Conservation (phyloP, 371 early-diverging fungal genomes). For the Smittium mucronatum region DNA sequence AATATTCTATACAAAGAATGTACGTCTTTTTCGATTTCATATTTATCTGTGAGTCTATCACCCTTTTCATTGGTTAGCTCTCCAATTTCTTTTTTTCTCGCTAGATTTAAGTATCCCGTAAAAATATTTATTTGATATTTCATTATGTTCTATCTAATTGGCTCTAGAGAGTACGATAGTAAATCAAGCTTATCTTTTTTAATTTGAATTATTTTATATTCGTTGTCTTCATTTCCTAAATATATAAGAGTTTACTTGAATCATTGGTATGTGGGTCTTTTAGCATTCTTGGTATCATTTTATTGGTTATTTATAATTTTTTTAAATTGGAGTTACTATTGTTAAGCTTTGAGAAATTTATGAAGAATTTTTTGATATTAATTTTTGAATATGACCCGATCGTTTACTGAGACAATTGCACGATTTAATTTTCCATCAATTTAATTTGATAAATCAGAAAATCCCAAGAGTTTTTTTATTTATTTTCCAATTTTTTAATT, state of each 20-base stretch:
- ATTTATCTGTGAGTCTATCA: background rate
- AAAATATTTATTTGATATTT: conserved; percentile 10
- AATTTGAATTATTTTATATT: background rate
- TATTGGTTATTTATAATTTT: background rate
- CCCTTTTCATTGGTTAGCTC: background rate
- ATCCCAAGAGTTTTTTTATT: background rate
- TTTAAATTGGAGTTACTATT: background rate
- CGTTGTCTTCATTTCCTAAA: background rate
- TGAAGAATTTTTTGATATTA: background rate
- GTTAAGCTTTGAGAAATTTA: background rate
- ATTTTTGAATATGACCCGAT: background rate
- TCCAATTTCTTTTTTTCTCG: background rate
- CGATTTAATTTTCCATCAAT: background rate
- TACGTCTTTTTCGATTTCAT: background rate
- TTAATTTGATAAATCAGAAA: background rate
- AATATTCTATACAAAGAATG: background rate
- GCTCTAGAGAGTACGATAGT: background rate
- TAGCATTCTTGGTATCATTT: background rate
- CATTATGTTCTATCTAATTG: background rate
- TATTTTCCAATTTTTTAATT: background rate
- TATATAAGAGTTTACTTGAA: background rate
- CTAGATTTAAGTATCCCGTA: conserved; percentile 1
- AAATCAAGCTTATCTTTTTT: background rate
- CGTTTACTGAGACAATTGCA: background rate
- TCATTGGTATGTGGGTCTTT: background rate